Evolutionary conservation across 371 early-diverging fungal genomes (phyloP).

Genomic region (Globomyces sp.): DNA sequence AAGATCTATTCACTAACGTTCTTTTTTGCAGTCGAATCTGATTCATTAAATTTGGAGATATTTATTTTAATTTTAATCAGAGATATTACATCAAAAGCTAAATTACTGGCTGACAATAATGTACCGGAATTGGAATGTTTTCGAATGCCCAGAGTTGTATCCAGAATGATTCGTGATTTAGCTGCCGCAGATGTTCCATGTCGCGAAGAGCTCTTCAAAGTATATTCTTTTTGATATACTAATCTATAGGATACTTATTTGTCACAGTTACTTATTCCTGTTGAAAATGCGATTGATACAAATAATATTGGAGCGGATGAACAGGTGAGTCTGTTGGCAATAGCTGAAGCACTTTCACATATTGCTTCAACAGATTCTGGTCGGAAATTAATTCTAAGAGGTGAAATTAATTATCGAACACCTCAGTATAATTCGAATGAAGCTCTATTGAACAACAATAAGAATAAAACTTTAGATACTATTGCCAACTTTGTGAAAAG

Average conservation of each 20-base stretch:
- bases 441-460: neutral
- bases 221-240: neutral
- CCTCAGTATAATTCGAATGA: neutral
- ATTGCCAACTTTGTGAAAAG: conserved; percentile 7
- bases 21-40: neutral
- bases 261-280: conserved; percentile 28
- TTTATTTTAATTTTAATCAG: neutral
- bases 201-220: conserved; percentile 26
- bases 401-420: conserved; percentile 8
- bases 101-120: neutral
- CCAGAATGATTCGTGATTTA: conserved; percentile 11
- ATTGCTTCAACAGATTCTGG: conserved; percentile 39
- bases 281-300: conserved; percentile 14
- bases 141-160: conserved; percentile 7
- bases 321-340: conserved; percentile 26
- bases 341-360: conserved; percentile 34
- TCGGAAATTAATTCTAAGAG: conserved; percentile 25
- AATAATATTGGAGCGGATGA: conserved; percentile 16
- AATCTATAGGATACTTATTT: conserved; percentile 29
- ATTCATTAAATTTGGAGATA: neutral
- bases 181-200: conserved; percentile 17
- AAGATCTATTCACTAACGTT: neutral
- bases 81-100: conserved; percentile 1
- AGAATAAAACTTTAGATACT: neutral
- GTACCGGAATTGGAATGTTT: conserved; percentile 2